Evolutionary conservation across 768 basidiomycete species (phyloP), one percentile per base, ranked within the genome.

Genomic region (Psilocybe azurescens): DNA sequence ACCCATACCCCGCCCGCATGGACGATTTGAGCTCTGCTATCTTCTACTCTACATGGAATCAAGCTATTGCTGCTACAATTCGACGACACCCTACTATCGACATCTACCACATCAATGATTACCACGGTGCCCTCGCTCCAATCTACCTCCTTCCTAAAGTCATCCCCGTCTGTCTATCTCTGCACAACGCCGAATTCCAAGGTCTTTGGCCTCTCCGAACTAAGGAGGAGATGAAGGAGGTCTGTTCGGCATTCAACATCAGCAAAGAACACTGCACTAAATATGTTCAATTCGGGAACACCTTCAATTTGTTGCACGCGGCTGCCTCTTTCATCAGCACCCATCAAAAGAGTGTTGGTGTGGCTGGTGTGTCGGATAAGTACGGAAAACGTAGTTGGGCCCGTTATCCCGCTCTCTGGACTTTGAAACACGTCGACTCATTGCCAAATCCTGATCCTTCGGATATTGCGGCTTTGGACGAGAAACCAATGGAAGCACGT

Each of bases 31-130:
- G 91, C 67, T 97, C 95, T 9, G 95, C 95, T 46, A 97, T 97
- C 71, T 97, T 97, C 83, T 97, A 97, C 74, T 97, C 95, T 53
- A 95, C 95, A 16, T 97, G 95, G 95, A 97, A 97, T 70, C 95
- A 97, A 76, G 94, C 95, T 48, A 95, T 97, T 65, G 94, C 95
- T 16, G 89, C 94, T 49, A 93, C 94, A 33, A 91, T 97, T 65
- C 89, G 93, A 64, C 87, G 94, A 58, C 81, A 81, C 77, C 93
- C 95, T 1, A 88, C 88, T 66, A 89, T 97, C 68, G 95, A 97
- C 72, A 90, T 97, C 64, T 97, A 97, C 76, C 95, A 97, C 77
- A 78, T 97, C 79, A 97, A 97, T 74, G 93, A 97, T 71, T 97
- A 97, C 73, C 95, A 97, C 69, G 95, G 94, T 63, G 93, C 94